Evolutionary conservation across 2,329 filamentous ascomycete genomes (phyloP), one percentile per base, ranked within the genome.

Genomic region (Fusarium mexicanum): DNA sequence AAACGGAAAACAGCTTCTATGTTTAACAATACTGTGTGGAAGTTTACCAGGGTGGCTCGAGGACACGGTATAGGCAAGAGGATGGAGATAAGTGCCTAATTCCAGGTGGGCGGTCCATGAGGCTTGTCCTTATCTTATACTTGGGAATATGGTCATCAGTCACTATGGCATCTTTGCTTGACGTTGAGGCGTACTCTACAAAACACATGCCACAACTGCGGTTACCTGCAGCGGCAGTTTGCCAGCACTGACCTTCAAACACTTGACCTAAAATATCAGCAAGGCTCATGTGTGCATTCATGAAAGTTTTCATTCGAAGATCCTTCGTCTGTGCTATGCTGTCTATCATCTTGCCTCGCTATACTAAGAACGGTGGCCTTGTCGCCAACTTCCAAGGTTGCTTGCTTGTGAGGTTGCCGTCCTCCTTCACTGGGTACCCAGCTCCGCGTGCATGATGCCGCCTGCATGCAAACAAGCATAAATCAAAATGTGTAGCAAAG

Each of bases 211-310:
- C 13, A 63, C 61, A 37, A 55, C 10, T 59, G 41, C 73, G 73
- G 73, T 60, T 76, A 72, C 70, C 43, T 72, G 73, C 73, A 75
- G 73, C 38, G 18, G 35, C 41, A 40, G 73, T 76, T 76, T 74
- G 73, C 66, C 43, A 37, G 55, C 65, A 57, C 61, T 67, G 48
- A 59, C 58, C 53, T 69, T 66, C n/a, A 55, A 48, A 33, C 58
- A 60, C 29, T 50, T 50, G 50, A 44, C 29, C 22, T 38, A 33
- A 20, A 48, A 62, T 40, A 60, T 61, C 31, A 57, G 22, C 20
- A 11, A 37, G 40, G 26, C 44, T 44, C 35, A 46, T 44, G 37
- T 60, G 31, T 48, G 22, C 40, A 48, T 63, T 64, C 64, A 47
- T 31, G 26, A 48, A 46, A 26, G 20, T 53, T 71, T 67, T 66